Percentiles rank a stretch among this genome's conserved stretches.
Conservation (phyloP, 2,329 filamentous ascomycete genomes). For the Paecilomyces variotii region DNA sequence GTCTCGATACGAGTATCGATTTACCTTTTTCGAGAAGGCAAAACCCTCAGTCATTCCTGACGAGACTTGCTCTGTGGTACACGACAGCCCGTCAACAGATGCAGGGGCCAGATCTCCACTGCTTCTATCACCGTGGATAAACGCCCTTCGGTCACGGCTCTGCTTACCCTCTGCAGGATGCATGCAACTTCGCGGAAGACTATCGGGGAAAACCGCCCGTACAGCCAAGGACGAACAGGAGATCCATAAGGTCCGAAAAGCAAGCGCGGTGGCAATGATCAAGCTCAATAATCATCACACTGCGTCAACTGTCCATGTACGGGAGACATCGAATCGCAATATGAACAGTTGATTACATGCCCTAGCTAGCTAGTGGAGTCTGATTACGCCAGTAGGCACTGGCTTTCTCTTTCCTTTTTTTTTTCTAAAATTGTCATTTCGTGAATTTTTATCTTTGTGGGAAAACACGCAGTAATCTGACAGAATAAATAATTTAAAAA, state of each 20-base stretch:
- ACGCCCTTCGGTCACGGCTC: not conserved
- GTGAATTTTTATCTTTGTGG: not conserved
- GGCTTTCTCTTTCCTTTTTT: slow-evolving; percentile 17
- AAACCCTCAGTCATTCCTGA: not conserved
- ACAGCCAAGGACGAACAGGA: not conserved
- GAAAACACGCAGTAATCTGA: not conserved
- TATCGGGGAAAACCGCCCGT: not conserved
- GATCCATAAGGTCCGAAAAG: not conserved
- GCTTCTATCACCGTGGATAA: not conserved
- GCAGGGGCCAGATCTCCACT: not conserved
- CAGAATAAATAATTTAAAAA: not conserved
- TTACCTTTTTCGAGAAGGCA: slow-evolving; percentile 6
- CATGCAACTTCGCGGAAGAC: not conserved
- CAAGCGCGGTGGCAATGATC: not conserved
- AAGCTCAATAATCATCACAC: not conserved
- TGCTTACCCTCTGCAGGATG: not conserved
- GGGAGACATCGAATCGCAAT: not conserved
- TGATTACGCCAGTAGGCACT: slow-evolving; percentile 2
- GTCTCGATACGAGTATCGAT: not conserved
- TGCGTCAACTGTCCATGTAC: not conserved
- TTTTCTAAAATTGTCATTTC: slow-evolving; percentile 4
- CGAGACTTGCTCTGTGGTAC: not conserved
- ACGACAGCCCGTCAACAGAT: not conserved
- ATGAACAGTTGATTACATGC: not conserved
- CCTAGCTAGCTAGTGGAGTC: not conserved